Evolutionary conservation across 176 grass and related monocot species (phyloP).

Genomic region (Musa beccarii): DNA sequence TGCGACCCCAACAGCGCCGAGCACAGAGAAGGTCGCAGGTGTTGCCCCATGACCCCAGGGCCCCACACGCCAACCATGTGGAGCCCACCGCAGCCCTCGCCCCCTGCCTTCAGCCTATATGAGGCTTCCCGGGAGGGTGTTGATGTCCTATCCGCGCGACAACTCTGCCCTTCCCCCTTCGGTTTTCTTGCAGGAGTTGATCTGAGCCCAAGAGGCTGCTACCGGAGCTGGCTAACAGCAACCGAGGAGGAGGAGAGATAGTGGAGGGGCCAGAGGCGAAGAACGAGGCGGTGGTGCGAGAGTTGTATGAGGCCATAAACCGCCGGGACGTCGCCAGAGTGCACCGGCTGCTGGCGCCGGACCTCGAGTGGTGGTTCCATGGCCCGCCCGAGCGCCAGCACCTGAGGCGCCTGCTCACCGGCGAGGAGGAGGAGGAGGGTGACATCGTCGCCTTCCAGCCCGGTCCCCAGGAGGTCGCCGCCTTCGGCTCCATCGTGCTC

Average conservation of each 20-base stretch:
- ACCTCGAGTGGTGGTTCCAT: conserved; percentile 98
- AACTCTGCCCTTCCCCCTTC: too few relatives aligned
- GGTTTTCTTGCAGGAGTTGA: not conserved
- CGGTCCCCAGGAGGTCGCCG: conserved; percentile 33
- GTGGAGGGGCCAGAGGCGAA: conserved; percentile 19
- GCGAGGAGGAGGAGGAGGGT: conserved; percentile 6
- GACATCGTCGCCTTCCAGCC: conserved; percentile 33
- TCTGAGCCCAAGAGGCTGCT: not conserved
- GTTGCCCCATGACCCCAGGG: too few relatives aligned
- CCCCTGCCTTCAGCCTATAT: too few relatives aligned
- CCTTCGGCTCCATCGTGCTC: conserved; percentile 62
- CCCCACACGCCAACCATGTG: too few relatives aligned
- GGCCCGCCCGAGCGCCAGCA: conserved; percentile 67
- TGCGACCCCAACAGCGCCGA: too few relatives aligned
- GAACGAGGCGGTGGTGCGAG: conserved; percentile 42
- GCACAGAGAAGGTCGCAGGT: too few relatives aligned
- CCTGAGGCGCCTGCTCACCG: conserved; percentile 79
- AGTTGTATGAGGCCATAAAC: conserved; percentile 65
- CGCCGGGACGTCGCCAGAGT: conserved; percentile 38
- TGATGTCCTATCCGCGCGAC: too few relatives aligned
- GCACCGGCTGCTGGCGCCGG: conserved; percentile 54
- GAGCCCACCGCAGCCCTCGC: too few relatives aligned
- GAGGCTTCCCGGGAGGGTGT: too few relatives aligned
- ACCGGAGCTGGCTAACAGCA: conserved; percentile 59
- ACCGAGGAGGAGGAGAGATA: not conserved